Evolutionary conservation across 352 stramenopile genomes (phyloP), one percentile per base, ranked within the genome.

Genomic region (Phytopythium ostracodes): DNA sequence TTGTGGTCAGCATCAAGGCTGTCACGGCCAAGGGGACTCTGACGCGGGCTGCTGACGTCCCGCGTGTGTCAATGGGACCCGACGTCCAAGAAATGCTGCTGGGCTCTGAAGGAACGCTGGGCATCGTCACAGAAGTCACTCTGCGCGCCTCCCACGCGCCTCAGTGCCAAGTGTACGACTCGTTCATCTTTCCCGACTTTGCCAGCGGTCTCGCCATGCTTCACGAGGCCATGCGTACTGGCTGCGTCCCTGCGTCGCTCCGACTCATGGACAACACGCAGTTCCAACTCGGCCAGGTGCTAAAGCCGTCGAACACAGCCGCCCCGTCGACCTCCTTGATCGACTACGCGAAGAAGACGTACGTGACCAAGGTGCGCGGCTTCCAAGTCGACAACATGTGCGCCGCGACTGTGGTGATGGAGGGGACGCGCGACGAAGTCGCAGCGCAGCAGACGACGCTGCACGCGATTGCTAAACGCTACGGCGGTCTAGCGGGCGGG

Each of bases 51-150:
- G 80, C 73, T 0, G 80, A 77, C 50, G 81, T 80, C 14, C 85
- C 87, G 17, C 83, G 94, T 52, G 86, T 90, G 57, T 92, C 91
- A 3, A 91, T 93, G 70, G 93, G 95, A 8, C 75, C 96, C 0
- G 95, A 98, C 64, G 77, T 96, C 54, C 88, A 90, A 56, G 78
- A 95, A 25, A 65, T 97, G 4, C 76, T 88, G 46, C 67, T 92
- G 44, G 95, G 96, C 14, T 98, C 92, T 0, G 96, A 99, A 70
- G 96, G 96, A n/a, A 97, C 92, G 54, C 83, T 98, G 44, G 95
- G 94, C 24, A 88, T 99, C 29, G 89, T 98, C 53, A 97, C 91
- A 1, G 86, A 96, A 46, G 94, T 96, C n/a, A 92, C 96, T 1
- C 76, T 99, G 58, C 93, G 92, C 43, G 86, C 98, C 36, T 91